Base-by-base conservation (phyloP, 768 basidiomycete species). In the Russula earlei region DNA sequence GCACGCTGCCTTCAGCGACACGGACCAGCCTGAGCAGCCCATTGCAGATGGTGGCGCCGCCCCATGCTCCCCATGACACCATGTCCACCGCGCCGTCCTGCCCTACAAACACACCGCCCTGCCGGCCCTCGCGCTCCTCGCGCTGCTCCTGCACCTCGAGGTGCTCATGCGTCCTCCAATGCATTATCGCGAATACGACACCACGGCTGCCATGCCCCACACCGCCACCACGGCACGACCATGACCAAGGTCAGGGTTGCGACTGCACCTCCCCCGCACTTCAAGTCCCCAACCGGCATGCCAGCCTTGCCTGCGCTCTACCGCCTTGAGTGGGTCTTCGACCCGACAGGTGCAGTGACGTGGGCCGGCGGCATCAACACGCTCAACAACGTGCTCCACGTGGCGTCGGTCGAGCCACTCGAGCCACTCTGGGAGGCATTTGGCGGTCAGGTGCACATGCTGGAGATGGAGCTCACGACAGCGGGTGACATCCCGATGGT, bases 341-440 rank as follows among this genome's bases (percentile, higher is more conserved):
- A 55, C 15, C 9, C 12, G 12, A 50, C 42, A 17, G 56, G 55
- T 37, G 56, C 33, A 33, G 60, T 57, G 4, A 25, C 57, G 2
- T 57, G 53, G 40, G 25, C 57, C 10, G 60, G 56, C n/a, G 60
- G 60, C 0, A 51, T 59, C 49, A 61, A 61, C 22, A 34, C 60
- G 4, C 56, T 61, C 19, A 20, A 36, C 33, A 53, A 50, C n/a
- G 49, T 59, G 0, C 38, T 61, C 17, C 22, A n/a, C 24, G 42
- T 40, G n/a, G 43, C 60, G 19, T 57, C 57, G 2, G 2, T 29
- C 0, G 41, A 40, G 42, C 34, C 36, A 17, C 49, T 59, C 29
- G 58, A 59, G 34, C 40, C 33, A 31, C 27, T 62, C 0, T 55
- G 49, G 50, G 58, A 47, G 54, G 44, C 20, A 14, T 40, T 50